phyloP scores from a whole-genome alignment of 2,329 filamentous ascomycete species.

The Alternaria solani region DNA sequence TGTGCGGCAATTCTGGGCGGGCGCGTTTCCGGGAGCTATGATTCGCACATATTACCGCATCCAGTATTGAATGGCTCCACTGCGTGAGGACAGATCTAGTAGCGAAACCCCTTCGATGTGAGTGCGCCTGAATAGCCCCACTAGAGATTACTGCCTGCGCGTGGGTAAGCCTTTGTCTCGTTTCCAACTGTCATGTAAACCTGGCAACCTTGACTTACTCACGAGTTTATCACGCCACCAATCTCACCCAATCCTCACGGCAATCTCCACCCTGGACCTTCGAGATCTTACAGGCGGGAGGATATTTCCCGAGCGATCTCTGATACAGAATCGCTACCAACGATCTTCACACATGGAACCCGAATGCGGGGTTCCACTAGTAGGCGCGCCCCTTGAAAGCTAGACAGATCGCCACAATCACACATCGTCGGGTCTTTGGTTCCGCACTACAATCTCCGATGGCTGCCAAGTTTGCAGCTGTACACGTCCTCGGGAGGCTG shows the following conservation, averaged over 20 bases:
- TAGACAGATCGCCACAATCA: background rate
- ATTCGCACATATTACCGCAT: conserved; percentile 14
- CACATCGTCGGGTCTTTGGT: conserved; percentile 6
- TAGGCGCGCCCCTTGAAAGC: conserved; percentile 1
- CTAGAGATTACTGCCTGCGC: background rate
- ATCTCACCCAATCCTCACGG: background rate
- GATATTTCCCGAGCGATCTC: conserved; percentile 5
- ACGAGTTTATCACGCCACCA: conserved; percentile 1
- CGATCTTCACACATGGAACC: conserved; percentile 9
- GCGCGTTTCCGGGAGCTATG: conserved; percentile 1
- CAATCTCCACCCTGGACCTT: background rate
- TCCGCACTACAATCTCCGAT: background rate
- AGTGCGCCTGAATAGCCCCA: background rate
- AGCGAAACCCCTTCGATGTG: background rate
- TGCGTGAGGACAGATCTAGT: background rate
- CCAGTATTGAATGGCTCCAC: background rate
- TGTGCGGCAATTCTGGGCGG: conserved; percentile 4
- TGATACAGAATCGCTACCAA: conserved; percentile 3
- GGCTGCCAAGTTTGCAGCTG: background rate
- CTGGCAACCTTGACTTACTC: background rate
- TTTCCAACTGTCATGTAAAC: conserved; percentile 3
- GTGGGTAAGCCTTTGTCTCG: background rate
- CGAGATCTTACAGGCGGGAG: conserved; percentile 5
- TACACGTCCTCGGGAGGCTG: background rate
- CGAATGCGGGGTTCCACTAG: conserved; percentile 7